Conservation (phyloP, 2,329 filamentous ascomycete species). For the Curvularia eragrostidis region DNA sequence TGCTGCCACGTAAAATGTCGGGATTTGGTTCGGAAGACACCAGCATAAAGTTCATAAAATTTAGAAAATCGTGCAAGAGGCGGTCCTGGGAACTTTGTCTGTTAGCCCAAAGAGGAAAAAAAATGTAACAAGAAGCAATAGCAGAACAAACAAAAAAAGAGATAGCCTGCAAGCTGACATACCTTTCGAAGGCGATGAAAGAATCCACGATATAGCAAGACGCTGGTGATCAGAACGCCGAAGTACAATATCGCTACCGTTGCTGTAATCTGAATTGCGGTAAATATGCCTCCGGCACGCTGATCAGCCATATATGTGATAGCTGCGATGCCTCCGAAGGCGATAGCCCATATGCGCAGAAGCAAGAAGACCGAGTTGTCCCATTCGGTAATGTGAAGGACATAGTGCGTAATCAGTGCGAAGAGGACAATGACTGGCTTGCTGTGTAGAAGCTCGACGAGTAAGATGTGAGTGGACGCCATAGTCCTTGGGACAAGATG, state of each 20-base stretch:
- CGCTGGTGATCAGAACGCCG: constrained; percentile 38
- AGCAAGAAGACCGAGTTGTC: constrained; percentile 29
- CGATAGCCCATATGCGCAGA: constrained; percentile 22
- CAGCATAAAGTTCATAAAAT: constrained; percentile 44
- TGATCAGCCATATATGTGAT: constrained; percentile 27
- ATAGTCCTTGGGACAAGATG: neutral
- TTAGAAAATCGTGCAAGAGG: constrained; percentile 48
- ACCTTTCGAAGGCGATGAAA: constrained; percentile 51
- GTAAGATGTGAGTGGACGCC: neutral
- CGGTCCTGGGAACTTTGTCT: constrained; percentile 48
- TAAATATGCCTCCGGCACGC: constrained; percentile 13
- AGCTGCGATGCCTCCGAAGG: constrained; percentile 26
- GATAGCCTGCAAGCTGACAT: neutral
- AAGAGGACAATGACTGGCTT: constrained; percentile 28
- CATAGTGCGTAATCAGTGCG: constrained; percentile 33
- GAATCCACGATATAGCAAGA: constrained; percentile 50
- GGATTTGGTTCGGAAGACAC: constrained; percentile 26
- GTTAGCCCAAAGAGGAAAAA: neutral
- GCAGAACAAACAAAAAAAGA: neutral
- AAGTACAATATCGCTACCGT: constrained; percentile 32
- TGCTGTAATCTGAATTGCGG: constrained; percentile 17
- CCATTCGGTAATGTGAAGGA: constrained; percentile 35
- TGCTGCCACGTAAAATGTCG: constrained; percentile 38
- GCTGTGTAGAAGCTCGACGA: constrained; percentile 26
- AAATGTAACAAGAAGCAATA: neutral